Conservation (phyloP, 768 basidiomycete genomes). For the Dacryopinax primogenitus region DNA sequence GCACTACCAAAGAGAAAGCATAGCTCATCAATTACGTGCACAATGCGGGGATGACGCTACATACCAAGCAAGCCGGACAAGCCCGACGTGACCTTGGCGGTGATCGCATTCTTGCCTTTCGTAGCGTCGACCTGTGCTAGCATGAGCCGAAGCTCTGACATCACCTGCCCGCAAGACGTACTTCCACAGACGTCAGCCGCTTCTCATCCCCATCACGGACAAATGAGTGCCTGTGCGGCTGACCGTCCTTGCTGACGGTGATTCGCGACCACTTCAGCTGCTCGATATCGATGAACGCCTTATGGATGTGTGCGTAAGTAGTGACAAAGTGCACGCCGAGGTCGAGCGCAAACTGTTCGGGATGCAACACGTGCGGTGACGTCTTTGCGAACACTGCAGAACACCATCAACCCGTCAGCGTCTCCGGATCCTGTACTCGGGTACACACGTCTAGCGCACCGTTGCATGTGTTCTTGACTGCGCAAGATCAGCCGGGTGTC, state of each 20-base stretch:
- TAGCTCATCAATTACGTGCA: background rate
- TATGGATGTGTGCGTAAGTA: slow-evolving; percentile 19
- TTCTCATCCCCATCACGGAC: slow-evolving; percentile 85
- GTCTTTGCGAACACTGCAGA: slow-evolving; percentile 55
- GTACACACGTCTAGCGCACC: slow-evolving; percentile 16
- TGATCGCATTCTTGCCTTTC: slow-evolving; percentile 46
- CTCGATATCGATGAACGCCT: slow-evolving; percentile 22
- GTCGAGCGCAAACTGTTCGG: slow-evolving; percentile 79
- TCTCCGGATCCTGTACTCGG: background rate
- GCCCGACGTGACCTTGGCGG: slow-evolving; percentile 53
- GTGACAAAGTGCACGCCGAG: slow-evolving; percentile 64
- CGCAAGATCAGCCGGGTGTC: background rate
- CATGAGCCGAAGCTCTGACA: slow-evolving; percentile 3
- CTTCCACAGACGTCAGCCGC: slow-evolving; percentile 48
- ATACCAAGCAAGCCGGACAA: slow-evolving; percentile 68
- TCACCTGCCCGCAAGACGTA: slow-evolving; percentile 22
- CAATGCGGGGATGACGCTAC: slow-evolving; percentile 17
- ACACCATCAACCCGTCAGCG: background rate
- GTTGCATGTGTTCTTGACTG: slow-evolving; percentile 32
- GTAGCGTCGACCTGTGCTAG: slow-evolving; percentile 48
- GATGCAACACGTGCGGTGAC: slow-evolving; percentile 71
- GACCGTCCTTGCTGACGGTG: slow-evolving; percentile 30
- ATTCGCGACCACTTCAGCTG: slow-evolving; percentile 72
- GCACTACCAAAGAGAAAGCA: slow-evolving; percentile 37
- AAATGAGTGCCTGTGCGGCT: slow-evolving; percentile 68